Evolutionary conservation across 148 eudicot genomes (phyloP).

Genomic region (Cornus controversa): DNA sequence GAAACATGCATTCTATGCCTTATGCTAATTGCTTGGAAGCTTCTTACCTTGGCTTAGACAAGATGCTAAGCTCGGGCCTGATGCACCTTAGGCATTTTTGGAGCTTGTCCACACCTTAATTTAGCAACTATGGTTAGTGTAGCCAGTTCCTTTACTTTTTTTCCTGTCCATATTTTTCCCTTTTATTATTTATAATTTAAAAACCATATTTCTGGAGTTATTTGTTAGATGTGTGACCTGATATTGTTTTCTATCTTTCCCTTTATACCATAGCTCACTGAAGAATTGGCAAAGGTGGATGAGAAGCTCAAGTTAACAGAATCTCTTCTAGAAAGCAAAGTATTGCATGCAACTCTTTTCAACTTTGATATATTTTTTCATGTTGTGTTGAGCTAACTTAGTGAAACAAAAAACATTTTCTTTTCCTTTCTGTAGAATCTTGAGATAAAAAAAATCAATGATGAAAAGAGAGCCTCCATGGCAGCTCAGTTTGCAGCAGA

Average conservation of each 20-base stretch:
- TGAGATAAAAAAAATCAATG: constrained; percentile 69
- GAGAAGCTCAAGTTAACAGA: constrained; percentile 67
- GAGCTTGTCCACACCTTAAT: too few relatives aligned
- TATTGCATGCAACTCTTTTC: constrained; percentile 16
- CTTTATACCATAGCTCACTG: constrained; percentile 47
- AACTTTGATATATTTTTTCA: not conserved
- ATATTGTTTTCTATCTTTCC: constrained; percentile 9
- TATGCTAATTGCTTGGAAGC: too few relatives aligned
- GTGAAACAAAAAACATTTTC: not conserved
- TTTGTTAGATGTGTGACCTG: constrained; percentile 2
- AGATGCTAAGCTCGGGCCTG: too few relatives aligned
- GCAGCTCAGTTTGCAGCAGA: constrained; percentile 83
- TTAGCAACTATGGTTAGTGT: not conserved
- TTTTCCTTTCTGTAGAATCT: constrained; percentile 52
- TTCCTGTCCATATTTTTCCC: not conserved
- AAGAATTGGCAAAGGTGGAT: constrained; percentile 59
- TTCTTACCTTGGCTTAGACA: too few relatives aligned
- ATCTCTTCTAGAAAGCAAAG: constrained; percentile 68
- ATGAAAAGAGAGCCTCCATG: constrained; percentile 75
- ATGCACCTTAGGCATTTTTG: too few relatives aligned
- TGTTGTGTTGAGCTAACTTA: not conserved
- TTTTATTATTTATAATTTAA: not conserved
- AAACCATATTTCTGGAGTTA: not conserved
- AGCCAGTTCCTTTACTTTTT: not conserved
- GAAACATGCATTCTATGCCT: too few relatives aligned